Evolutionary conservation across 129 eudicot species (phyloP), one percentile per base, ranked within the genome.

Genomic region (Logfia minima): DNA sequence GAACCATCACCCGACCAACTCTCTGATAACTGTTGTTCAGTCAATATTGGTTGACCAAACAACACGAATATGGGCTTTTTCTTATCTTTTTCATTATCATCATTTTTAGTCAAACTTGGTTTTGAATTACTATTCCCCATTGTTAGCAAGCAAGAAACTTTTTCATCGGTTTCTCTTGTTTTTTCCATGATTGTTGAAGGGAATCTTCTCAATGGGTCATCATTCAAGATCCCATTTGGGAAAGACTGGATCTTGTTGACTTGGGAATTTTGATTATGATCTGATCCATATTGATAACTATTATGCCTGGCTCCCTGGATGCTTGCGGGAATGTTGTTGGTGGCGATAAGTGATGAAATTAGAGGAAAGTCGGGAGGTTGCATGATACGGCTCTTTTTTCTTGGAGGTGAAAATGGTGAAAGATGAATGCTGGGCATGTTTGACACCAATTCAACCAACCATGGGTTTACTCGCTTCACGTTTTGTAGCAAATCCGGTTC

Each of bases 261-360:
- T 37, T 75, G 87, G 73, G 71, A 87, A 31, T 58, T 19, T 8
- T n/a, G 72, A 64, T 66, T 68, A 32, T 53, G 23, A 84, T 84
- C 80, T 19, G 85, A 68, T 76, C 80, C 85, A 22, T 76, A 81
- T 53, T 86, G 96, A 72, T 80, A 85, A 53, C 68, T 74, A 79
- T 86, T 76, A 81, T 93, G 98, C 98, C 98, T 93, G 98, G 97
- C 91, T 93, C 98, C 97, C 98, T 93, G 98, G 86, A 91, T 85
- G 93, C 97, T 91, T 58, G 92, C 68, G 65, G 92, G 80, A 64
- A 77, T 74, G 48, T 66, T 28, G 81, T 83, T 84, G 84, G 80
- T 70, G 79, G 71, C 28, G 24, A 77, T 81, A 56, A 86, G 65
- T 39, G 94, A 60, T 45, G 91, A 82, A 75, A 78, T 79, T 3